Percentiles rank a stretch among this genome's conserved stretches.
These are phyloP conservation scores for Emericellopsis atlantica DNA, from an alignment of 2,329 filamentous ascomycete genomes.

Conservation along the genomic window DNA sequence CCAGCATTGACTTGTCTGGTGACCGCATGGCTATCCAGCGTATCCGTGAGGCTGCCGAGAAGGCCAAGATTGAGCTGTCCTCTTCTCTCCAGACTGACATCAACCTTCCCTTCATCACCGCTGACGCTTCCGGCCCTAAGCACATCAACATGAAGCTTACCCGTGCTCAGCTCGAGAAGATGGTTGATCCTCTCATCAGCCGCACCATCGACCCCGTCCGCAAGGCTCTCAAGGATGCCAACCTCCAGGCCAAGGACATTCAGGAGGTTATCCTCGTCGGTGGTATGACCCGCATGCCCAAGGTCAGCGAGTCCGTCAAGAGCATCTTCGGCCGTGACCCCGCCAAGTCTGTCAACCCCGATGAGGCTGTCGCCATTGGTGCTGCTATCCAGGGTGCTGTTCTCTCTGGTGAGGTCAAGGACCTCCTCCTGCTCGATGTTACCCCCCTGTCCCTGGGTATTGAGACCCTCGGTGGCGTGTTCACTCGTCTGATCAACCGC, in stretches of 20 bases:
- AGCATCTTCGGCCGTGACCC: conserved; percentile 92
- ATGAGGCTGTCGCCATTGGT: conserved; percentile 96
- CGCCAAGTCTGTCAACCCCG: conserved; percentile 96
- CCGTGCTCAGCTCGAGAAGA: conserved; percentile 81
- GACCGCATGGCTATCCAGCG: conserved; percentile 99
- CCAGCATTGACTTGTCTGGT: conserved; percentile 74
- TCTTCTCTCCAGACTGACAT: conserved; percentile 94
- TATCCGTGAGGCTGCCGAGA: conserved; percentile 97
- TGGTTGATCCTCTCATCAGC: conserved; percentile 80
- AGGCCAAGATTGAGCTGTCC: conserved; percentile 98
- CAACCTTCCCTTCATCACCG: conserved; percentile 97
- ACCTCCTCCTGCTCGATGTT: conserved; percentile 88
- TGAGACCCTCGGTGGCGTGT: conserved; percentile 94
- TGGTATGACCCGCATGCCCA: conserved; percentile 99
- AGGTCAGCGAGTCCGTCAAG: conserved; percentile 94
- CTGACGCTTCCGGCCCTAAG: conserved; percentile 88
- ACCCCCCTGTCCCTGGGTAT: conserved; percentile 96
- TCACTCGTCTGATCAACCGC: conserved; percentile 95
- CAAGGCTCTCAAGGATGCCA: conserved; percentile 94
- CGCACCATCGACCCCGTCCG: conserved; percentile 85
- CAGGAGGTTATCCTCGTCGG: conserved; percentile 96
- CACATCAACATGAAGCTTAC: conserved; percentile 96
- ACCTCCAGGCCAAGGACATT: conserved; percentile 82
- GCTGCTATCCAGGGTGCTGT: conserved; percentile 96
- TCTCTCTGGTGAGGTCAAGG: conserved; percentile 90